These are phyloP conservation scores for Xylaria telfairii DNA, from an alignment of 495 filamentous ascomycete species.

Conservation along the genomic window DNA sequence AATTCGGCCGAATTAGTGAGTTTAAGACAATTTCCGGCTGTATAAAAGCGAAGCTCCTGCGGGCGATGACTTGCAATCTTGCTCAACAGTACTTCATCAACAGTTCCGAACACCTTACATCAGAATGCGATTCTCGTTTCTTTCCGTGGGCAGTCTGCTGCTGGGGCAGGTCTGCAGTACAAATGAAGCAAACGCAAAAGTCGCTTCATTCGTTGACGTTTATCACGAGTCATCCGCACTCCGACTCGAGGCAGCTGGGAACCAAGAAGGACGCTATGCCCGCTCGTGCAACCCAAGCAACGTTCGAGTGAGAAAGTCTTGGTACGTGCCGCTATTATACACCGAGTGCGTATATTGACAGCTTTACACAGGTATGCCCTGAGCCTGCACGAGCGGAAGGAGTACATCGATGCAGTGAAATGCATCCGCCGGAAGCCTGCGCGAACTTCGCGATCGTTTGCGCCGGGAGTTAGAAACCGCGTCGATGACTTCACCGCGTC, in stretches of 20 bases:
- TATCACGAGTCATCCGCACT: conserved; percentile 1
- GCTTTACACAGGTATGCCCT: neutral
- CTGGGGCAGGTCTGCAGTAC: neutral
- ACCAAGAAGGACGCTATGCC: neutral
- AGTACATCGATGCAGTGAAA: neutral
- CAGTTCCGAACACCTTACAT: neutral
- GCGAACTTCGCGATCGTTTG: neutral
- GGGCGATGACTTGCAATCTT: neutral
- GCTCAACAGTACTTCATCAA: neutral
- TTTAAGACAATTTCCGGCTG: neutral
- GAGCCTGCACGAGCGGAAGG: neutral
- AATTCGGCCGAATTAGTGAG: neutral
- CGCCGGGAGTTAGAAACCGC: neutral
- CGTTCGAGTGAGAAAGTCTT: neutral
- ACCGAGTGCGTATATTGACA: neutral
- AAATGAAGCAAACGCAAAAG: neutral
- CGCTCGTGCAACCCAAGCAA: neutral
- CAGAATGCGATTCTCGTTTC: neutral
- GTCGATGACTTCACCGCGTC: neutral
- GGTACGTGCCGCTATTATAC: neutral
- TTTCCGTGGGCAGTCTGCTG: neutral
- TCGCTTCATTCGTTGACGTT: neutral
- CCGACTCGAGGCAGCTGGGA: neutral
- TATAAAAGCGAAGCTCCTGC: neutral
- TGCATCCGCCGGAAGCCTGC: neutral